phyloP scores from a whole-genome alignment of 306 rosid genomes.

The Quercus aquifolioides region DNA sequence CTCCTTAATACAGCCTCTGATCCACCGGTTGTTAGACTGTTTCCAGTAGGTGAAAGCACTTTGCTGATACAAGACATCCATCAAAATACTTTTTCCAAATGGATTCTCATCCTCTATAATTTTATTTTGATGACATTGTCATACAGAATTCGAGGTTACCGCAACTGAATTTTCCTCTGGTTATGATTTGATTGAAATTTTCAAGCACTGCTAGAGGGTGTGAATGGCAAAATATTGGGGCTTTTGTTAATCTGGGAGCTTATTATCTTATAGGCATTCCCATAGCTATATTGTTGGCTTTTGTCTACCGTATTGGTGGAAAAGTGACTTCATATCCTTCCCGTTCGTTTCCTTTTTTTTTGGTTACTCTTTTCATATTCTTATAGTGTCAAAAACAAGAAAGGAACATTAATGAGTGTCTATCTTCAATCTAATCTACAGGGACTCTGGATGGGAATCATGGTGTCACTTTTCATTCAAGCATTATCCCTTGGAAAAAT shows the following conservation, averaged over 20 bases:
- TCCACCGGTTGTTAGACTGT: too few relatives aligned
- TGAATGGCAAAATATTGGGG: conserved; percentile 45
- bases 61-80: too few relatives aligned
- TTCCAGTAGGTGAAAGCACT: too few relatives aligned
- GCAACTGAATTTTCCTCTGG: neutral
- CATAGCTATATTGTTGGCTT: conserved; percentile 28
- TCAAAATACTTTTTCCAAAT: too few relatives aligned
- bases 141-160: too few relatives aligned
- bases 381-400: too few relatives aligned
- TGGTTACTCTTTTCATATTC: too few relatives aligned
- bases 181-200: neutral
- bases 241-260: conserved; percentile 37
- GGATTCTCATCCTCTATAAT: too few relatives aligned
- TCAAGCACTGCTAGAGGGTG: conserved; percentile 33
- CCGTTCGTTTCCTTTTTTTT: neutral
- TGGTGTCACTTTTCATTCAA: conserved; percentile 14
- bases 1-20: too few relatives aligned
- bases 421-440: neutral
- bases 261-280: conserved; percentile 37
- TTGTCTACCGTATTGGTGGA: conserved; percentile 34
- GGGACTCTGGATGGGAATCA: conserved; percentile 29
- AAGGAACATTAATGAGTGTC: neutral
- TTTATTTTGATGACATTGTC: too few relatives aligned
- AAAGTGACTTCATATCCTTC: neutral
- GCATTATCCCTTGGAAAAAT: conserved; percentile 1